Conservation (phyloP, 129 eudicot genomes). For the Lactuca saligna region DNA sequence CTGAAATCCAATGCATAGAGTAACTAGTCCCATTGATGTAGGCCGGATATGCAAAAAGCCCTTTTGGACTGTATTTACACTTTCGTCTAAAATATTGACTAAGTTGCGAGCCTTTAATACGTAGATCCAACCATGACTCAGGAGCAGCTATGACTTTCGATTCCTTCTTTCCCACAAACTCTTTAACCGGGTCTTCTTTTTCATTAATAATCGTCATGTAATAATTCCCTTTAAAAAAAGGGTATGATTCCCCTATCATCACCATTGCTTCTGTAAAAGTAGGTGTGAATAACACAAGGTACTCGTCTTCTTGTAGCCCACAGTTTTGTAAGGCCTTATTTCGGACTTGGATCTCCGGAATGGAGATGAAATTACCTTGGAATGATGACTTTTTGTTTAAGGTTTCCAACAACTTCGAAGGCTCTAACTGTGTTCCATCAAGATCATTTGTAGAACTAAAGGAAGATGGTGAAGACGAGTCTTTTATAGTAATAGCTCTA, state of each 20-base stretch:
- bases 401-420: constrained; percentile 58
- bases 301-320: constrained; percentile 64
- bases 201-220: constrained; percentile 62
- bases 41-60: constrained; percentile 76
- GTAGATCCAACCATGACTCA: constrained; percentile 71
- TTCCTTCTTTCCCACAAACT: constrained; percentile 52
- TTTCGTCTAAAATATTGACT: constrained; percentile 80
- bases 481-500: constrained; percentile 35
- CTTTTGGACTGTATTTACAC: constrained; percentile 63
- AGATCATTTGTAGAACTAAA: constrained; percentile 44
- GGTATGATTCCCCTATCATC: constrained; percentile 83
- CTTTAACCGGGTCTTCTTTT: constrained; percentile 53
- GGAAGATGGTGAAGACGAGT: constrained; percentile 53
- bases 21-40: constrained; percentile 54
- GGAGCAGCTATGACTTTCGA: constrained; percentile 71
- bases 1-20: constrained; percentile 90
- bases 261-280: constrained; percentile 62
- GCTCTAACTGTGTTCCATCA: constrained; percentile 57
- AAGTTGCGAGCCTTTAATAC: constrained; percentile 84
- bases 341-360: constrained; percentile 75
- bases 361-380: constrained; percentile 74
- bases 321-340: constrained; percentile 65
- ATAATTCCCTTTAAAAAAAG: constrained; percentile 70
- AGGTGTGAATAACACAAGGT: constrained; percentile 51
- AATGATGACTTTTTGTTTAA: constrained; percentile 59